Conservation (phyloP, 202 grass and related monocot genomes). For the Saccharum hybrid region DNA sequence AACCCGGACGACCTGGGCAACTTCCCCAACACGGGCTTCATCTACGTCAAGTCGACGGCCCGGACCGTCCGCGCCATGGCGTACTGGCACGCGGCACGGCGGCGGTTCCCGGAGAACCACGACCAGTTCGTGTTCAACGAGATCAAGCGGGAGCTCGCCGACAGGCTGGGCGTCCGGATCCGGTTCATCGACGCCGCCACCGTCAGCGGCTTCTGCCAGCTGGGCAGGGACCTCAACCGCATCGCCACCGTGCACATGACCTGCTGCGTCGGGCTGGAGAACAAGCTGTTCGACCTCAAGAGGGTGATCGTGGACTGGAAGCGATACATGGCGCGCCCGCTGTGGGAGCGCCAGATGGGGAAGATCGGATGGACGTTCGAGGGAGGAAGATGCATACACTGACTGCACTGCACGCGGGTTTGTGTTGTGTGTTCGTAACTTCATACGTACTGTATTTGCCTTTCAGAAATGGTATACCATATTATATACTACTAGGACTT, state of each 20-base stretch:
- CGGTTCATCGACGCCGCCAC: constrained; percentile 61
- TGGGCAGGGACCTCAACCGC: constrained; percentile 70
- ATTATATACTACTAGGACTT: neutral
- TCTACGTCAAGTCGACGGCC: constrained; percentile 75
- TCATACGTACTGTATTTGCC: no score
- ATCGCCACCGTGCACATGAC: constrained; percentile 81
- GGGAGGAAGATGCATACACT: constrained; percentile 75
- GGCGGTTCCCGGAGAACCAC: constrained; percentile 63
- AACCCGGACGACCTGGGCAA: constrained; percentile 74
- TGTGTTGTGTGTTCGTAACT: neutral
- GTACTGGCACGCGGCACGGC: constrained; percentile 75
- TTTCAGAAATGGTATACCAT: no score
- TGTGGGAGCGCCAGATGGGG: constrained; percentile 55
- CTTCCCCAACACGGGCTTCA: constrained; percentile 90
- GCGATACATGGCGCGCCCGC: constrained; percentile 52
- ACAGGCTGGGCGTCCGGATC: constrained; percentile 58
- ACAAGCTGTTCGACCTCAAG: constrained; percentile 69
- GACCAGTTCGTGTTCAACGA: constrained; percentile 95
- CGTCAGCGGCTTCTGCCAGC: constrained; percentile 80
- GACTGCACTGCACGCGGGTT: neutral
- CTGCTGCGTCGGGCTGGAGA: constrained; percentile 72
- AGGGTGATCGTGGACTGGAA: constrained; percentile 66
- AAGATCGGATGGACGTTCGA: constrained; percentile 72
- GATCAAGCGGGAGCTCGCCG: constrained; percentile 72
- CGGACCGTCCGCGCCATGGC: constrained; percentile 70